phyloP scores from a whole-genome alignment of 2,329 filamentous ascomycete species.

The Lizonia empirigonia region DNA sequence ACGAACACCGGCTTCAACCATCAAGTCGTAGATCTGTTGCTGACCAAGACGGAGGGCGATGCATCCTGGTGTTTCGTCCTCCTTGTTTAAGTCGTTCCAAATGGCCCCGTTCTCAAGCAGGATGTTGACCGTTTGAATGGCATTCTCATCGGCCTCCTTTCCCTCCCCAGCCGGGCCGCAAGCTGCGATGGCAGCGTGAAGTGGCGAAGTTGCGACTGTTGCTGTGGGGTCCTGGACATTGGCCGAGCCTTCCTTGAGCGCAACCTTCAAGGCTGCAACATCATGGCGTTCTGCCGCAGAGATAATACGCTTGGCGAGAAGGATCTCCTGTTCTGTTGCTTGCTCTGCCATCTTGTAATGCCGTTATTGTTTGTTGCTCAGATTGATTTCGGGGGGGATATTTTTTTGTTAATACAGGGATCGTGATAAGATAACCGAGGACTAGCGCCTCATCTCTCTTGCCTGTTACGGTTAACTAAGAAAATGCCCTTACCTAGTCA shows the following conservation, averaged over 20 bases:
- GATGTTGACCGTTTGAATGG: constrained; percentile 38
- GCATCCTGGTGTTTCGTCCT: constrained; percentile 48
- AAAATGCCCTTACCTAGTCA: not conserved
- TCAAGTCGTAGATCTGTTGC: constrained; percentile 44
- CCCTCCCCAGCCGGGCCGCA: constrained; percentile 40
- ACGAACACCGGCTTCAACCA: constrained; percentile 46
- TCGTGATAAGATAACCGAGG: constrained; percentile 24
- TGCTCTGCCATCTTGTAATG: constrained; percentile 35
- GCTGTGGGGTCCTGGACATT: constrained; percentile 47
- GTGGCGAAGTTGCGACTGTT: constrained; percentile 41
- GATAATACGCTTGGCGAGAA: constrained; percentile 47
- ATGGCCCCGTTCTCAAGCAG: constrained; percentile 47
- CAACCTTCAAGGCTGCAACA: constrained; percentile 38
- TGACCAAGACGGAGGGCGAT: constrained; percentile 43
- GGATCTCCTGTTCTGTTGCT: constrained; percentile 44
- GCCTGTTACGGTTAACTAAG: constrained; percentile 7
- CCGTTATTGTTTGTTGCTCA: constrained; percentile 2
- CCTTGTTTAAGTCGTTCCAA: constrained; percentile 48
- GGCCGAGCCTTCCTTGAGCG: constrained; percentile 45
- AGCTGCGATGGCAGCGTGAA: constrained; percentile 43
- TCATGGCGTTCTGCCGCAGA: constrained; percentile 45
- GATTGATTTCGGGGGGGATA: not conserved
- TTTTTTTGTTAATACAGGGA: constrained; percentile 18
- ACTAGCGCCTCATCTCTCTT: constrained; percentile 18
- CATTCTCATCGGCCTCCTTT: constrained; percentile 36